phyloP scores from a whole-genome alignment of 805 yeast genomes.

The Ogataea populi-albae region DNA sequence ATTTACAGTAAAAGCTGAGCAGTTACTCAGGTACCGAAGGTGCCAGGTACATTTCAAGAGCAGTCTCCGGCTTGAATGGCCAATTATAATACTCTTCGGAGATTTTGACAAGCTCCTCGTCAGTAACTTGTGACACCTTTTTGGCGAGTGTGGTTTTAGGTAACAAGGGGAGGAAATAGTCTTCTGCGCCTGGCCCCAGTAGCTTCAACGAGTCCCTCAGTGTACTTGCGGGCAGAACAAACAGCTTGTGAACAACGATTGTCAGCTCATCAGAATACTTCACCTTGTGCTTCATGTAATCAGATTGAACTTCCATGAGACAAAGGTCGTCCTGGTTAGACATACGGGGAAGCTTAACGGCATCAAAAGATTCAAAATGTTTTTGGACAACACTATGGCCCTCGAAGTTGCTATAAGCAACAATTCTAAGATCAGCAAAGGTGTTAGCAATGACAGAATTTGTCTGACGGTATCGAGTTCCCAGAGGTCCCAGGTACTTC shows the following conservation, averaged over 20 bases:
- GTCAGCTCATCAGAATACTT: slow-evolving; percentile 57
- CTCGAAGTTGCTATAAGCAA: slow-evolving; percentile 42
- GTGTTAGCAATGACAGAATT: slow-evolving; percentile 63
- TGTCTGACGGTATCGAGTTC: slow-evolving; percentile 53
- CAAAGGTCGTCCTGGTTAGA: slow-evolving; percentile 24
- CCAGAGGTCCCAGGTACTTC: slow-evolving; percentile 59
- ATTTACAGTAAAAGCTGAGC: no score
- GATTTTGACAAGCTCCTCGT: slow-evolving; percentile 53
- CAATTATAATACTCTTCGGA: slow-evolving; percentile 57
- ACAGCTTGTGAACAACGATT: slow-evolving; percentile 59
- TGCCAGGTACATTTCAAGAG: slow-evolving; percentile 23
- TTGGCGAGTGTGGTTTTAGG: slow-evolving; percentile 41
- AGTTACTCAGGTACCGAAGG: no score
- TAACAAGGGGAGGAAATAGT: slow-evolving; percentile 39
- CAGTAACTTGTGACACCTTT: slow-evolving; percentile 45
- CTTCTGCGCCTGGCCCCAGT: slow-evolving; percentile 81
- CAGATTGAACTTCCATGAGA: slow-evolving; percentile 32
- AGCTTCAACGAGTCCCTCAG: slow-evolving; percentile 47
- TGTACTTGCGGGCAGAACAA: slow-evolving; percentile 40
- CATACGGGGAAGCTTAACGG: slow-evolving; percentile 23
- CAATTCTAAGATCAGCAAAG: slow-evolving; percentile 53
- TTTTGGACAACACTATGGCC: slow-evolving; percentile 13
- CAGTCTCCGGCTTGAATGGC: slow-evolving; percentile 72
- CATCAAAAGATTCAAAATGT: slow-evolving; percentile 12
- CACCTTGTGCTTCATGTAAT: slow-evolving; percentile 27